These are phyloP conservation scores for Fusarium sp. DNA, from an alignment of 2,329 filamentous ascomycete genomes.

Conservation along the genomic window DNA sequence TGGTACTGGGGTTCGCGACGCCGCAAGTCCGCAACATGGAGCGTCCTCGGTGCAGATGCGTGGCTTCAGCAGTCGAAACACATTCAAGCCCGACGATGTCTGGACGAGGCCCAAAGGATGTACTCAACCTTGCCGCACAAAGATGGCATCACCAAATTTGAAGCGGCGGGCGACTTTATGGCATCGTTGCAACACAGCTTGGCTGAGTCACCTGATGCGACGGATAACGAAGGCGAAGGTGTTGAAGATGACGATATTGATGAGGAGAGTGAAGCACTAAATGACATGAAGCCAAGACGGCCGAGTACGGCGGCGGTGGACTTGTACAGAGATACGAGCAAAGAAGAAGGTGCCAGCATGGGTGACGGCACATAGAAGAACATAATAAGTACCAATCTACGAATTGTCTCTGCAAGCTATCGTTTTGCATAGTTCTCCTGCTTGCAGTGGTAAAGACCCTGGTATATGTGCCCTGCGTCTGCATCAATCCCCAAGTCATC, in stretches of 20 bases:
- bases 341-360: slow-evolving; percentile 28
- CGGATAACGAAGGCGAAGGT: slow-evolving; percentile 50
- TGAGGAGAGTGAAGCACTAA: slow-evolving; percentile 65
- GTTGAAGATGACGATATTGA: slow-evolving; percentile 57
- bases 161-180: slow-evolving; percentile 61
- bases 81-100: slow-evolving; percentile 78
- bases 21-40: slow-evolving; percentile 91
- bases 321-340: slow-evolving; percentile 55
- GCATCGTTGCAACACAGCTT: slow-evolving; percentile 60
- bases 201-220: slow-evolving; percentile 56
- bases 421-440: not conserved
- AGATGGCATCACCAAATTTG: slow-evolving; percentile 62
- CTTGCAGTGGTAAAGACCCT: no score
- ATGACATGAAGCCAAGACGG: slow-evolving; percentile 61
- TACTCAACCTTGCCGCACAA: slow-evolving; percentile 61
- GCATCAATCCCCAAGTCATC: no score
- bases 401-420: not conserved
- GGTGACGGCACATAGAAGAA: slow-evolving; percentile 48
- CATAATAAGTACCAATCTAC: slow-evolving; percentile 42
- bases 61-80: slow-evolving; percentile 84
- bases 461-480: no score
- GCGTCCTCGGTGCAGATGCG: slow-evolving; percentile 79
- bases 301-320: slow-evolving; percentile 62
- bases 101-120: slow-evolving; percentile 72
- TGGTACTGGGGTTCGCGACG: slow-evolving; percentile 75